Percentiles rank a stretch among this genome's conserved stretches.
Evolutionary conservation across 208 protist genomes (phyloP).

Genomic region (Leishmania mexicana): DNA sequence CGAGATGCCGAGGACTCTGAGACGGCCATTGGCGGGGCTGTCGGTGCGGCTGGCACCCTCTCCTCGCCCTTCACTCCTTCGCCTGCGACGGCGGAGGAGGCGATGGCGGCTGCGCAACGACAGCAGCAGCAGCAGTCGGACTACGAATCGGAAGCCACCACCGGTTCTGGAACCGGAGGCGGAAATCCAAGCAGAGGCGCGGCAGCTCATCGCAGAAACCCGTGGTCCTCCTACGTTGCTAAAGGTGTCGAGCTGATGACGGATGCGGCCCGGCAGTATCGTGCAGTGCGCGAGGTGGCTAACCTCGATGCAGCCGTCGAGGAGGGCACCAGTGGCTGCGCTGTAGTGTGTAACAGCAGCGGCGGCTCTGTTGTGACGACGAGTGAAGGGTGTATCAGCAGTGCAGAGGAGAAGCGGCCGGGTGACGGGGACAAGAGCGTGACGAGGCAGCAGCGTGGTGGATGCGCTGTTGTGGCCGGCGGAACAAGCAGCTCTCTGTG

Average conservation of each 20-base stretch:
- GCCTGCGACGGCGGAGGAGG: slow-evolving; percentile 12
- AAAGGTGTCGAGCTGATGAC: slow-evolving; percentile 54
- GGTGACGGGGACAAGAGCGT: background rate
- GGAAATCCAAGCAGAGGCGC: background rate
- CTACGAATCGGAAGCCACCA: background rate
- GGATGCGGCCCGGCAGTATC: slow-evolving; percentile 61
- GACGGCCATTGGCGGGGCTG: background rate
- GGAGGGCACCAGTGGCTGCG: slow-evolving; percentile 7
- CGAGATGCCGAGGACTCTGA: background rate
- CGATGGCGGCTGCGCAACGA: background rate
- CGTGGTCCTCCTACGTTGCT: slow-evolving; percentile 34
- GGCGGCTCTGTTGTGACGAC: background rate
- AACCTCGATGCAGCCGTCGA: slow-evolving; percentile 58
- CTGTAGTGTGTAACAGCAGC: background rate
- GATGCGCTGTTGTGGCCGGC: slow-evolving; percentile 31
- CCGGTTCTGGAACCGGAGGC: background rate
- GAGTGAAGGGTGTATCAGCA: background rate
- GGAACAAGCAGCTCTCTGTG: slow-evolving; percentile 46
- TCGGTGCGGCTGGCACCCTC: background rate
- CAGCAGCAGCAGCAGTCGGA: slow-evolving; percentile 3
- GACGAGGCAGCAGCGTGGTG: background rate
- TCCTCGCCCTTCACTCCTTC: slow-evolving; percentile 5
- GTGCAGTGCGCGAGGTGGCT: slow-evolving; percentile 59
- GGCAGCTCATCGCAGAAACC: background rate
- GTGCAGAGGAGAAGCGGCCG: background rate